These are phyloP conservation scores for Trypanosoma scelopori DNA, from an alignment of 208 protist genomes.

Conservation along the genomic window DNA sequence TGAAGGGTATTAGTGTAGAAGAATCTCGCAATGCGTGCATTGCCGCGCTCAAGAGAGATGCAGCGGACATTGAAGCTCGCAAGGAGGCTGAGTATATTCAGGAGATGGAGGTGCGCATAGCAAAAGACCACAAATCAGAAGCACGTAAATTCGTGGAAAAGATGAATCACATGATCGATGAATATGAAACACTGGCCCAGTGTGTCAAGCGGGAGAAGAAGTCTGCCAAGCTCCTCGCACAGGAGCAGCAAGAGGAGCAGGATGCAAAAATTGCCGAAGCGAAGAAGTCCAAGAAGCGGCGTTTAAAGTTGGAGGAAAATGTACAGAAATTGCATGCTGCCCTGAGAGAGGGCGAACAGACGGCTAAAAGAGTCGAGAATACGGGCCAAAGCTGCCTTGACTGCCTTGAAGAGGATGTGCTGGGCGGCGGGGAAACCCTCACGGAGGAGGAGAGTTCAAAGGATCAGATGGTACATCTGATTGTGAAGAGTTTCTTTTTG, in stretches of 20 bases:
- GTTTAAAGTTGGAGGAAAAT: slow-evolving; percentile 58
- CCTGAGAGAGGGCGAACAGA: slow-evolving; percentile 21
- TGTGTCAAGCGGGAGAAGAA: slow-evolving; percentile 77
- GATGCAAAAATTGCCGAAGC: slow-evolving; percentile 67
- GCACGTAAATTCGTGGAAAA: slow-evolving; percentile 65
- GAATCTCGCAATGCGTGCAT: slow-evolving; percentile 33
- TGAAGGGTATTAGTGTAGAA: slow-evolving; percentile 36
- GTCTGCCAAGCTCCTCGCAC: slow-evolving; percentile 51
- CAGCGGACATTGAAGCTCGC: slow-evolving; percentile 27
- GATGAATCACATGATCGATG: slow-evolving; percentile 83
- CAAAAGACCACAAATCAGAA: slow-evolving; percentile 41
- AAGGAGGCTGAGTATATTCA: slow-evolving; percentile 44
- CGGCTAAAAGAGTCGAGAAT: slow-evolving; percentile 25
- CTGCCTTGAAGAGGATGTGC: slow-evolving; percentile 1
- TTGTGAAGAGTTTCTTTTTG: slow-evolving; percentile 66
- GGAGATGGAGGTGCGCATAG: slow-evolving; percentile 31
- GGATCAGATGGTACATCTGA: slow-evolving; percentile 54
- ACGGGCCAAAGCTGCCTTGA: slow-evolving; percentile 4
- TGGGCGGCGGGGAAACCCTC: neutral
- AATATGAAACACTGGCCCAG: slow-evolving; percentile 67
- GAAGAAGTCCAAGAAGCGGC: slow-evolving; percentile 84
- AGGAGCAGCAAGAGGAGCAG: slow-evolving; percentile 52
- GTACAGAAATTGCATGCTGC: slow-evolving; percentile 31
- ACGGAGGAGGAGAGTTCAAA: slow-evolving; percentile 12
- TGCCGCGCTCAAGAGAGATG: slow-evolving; percentile 32